A percentile compares a stretch with the other conserved stretches of the same genome.
Conservation (phyloP, 176 grass and related monocot species). For the Zizania latifolia region DNA sequence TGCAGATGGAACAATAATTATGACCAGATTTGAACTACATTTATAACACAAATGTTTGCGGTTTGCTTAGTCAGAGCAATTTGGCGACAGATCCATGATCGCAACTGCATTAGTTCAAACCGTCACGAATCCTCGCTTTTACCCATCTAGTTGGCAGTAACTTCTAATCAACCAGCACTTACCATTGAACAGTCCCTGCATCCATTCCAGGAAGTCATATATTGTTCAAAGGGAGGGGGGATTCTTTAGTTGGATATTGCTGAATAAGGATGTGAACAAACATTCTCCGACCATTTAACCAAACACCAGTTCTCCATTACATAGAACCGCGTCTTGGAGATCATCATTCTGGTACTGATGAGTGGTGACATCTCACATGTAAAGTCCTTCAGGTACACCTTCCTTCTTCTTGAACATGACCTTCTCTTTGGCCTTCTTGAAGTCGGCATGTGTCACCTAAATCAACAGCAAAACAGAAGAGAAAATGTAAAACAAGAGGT, state of each 20-base stretch:
- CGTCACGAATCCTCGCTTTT: background rate
- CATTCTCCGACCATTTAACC: background rate
- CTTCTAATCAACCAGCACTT: background rate
- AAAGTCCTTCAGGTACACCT: slow-evolving; percentile 89
- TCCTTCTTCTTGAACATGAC: slow-evolving; percentile 99
- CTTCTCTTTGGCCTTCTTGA: slow-evolving; percentile 97
- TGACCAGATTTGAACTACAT: too few relatives aligned
- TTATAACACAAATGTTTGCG: too few relatives aligned
- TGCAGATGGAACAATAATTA: too few relatives aligned
- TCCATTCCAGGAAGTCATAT: background rate
- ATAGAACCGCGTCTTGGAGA: background rate
- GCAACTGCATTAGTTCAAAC: background rate
- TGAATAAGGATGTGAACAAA: slow-evolving; percentile 11
- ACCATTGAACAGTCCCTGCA: background rate
- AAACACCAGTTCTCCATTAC: slow-evolving; percentile 9
- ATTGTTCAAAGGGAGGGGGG: background rate
- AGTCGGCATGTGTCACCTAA: slow-evolving; percentile 81
- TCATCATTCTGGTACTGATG: background rate
- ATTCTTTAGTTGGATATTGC: background rate
- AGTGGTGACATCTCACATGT: slow-evolving; percentile 49
- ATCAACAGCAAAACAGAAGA: slow-evolving; percentile 9
- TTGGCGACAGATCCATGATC: background rate
- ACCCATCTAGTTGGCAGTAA: background rate
- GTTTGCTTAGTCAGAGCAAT: too few relatives aligned
- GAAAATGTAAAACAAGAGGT: background rate